Evolutionary conservation across 495 filamentous ascomycete genomes (phyloP).

Genomic region (Penicillium fimorum): DNA sequence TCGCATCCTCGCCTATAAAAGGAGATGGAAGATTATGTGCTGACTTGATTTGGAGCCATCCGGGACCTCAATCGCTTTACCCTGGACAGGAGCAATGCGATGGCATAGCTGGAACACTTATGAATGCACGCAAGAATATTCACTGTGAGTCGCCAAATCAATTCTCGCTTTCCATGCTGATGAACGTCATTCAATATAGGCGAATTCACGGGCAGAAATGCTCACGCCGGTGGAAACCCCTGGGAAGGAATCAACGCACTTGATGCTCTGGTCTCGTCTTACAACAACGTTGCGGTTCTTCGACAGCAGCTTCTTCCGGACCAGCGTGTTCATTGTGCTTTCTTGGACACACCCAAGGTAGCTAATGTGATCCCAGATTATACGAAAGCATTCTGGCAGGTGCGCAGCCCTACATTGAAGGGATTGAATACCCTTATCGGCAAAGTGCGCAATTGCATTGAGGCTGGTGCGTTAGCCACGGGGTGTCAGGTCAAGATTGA

Average conservation of each 20-base stretch:
- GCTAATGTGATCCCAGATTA: conserved; percentile 63
- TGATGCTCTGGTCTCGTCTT: conserved; percentile 44
- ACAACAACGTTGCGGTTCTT: conserved; percentile 60
- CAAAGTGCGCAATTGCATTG: conserved; percentile 57
- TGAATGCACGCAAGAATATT: conserved; percentile 42
- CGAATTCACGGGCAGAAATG: conserved; percentile 36
- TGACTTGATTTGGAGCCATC: conserved; percentile 25
- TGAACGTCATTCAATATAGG: neutral
- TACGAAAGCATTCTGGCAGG: conserved; percentile 52
- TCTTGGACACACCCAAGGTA: conserved; percentile 57
- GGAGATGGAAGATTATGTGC: neutral
- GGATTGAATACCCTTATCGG: conserved; percentile 47
- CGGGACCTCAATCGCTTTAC: conserved; percentile 29
- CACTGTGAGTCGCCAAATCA: conserved; percentile 14
- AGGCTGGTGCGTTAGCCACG: conserved; percentile 59
- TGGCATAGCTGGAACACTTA: conserved; percentile 35
- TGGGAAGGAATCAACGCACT: conserved; percentile 39
- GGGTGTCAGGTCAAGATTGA: conserved; percentile 54
- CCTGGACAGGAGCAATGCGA: conserved; percentile 23
- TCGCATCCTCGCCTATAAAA: neutral
- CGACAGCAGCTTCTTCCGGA: conserved; percentile 63
- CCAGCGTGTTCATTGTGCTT: conserved; percentile 58
- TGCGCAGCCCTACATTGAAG: conserved; percentile 47
- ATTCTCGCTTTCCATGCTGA: neutral
- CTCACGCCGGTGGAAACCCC: conserved; percentile 61